These are phyloP conservation scores for Hymenoscyphus infarciens DNA, from an alignment of 2,329 filamentous ascomycete genomes.

Conservation along the genomic window DNA sequence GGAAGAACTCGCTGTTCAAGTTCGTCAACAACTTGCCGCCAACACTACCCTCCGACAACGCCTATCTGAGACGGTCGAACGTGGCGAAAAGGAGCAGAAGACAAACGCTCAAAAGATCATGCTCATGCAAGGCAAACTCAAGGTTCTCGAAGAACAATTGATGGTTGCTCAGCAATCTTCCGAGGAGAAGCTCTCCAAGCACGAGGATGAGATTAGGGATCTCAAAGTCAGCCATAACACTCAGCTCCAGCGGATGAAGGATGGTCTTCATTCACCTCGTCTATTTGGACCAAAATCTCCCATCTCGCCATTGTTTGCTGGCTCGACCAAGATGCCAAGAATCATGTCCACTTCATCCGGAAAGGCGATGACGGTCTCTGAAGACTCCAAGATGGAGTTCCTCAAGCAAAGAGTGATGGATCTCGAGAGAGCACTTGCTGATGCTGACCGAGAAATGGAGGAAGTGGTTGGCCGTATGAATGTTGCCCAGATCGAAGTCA, in stretches of 20 bases:
- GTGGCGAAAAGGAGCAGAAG: constrained; percentile 80
- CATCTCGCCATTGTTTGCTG: constrained; percentile 58
- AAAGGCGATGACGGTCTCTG: constrained; percentile 60
- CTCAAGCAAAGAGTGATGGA: constrained; percentile 78
- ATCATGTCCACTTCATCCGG: constrained; percentile 47
- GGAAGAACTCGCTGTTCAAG: constrained; percentile 74
- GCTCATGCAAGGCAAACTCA: constrained; percentile 75
- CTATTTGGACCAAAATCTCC: constrained; percentile 56
- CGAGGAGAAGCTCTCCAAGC: constrained; percentile 76
- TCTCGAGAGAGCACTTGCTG: constrained; percentile 74
- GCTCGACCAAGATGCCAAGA: constrained; percentile 50
- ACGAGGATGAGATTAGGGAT: constrained; percentile 78
- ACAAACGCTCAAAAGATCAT: constrained; percentile 79
- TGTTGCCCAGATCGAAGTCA: constrained; percentile 73
- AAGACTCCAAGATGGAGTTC: constrained; percentile 69
- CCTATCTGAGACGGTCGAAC: constrained; percentile 72
- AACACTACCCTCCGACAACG: constrained; percentile 74
- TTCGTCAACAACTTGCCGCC: constrained; percentile 73
- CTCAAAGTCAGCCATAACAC: constrained; percentile 74
- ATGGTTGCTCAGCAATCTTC: constrained; percentile 78
- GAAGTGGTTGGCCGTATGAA: constrained; percentile 82
- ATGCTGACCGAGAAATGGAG: constrained; percentile 79
- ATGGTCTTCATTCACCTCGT: constrained; percentile 46
- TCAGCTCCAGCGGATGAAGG: constrained; percentile 72
- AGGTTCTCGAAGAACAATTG: constrained; percentile 78